Conservation (phyloP, 805 yeast species). For the Starmera quercuum region DNA sequence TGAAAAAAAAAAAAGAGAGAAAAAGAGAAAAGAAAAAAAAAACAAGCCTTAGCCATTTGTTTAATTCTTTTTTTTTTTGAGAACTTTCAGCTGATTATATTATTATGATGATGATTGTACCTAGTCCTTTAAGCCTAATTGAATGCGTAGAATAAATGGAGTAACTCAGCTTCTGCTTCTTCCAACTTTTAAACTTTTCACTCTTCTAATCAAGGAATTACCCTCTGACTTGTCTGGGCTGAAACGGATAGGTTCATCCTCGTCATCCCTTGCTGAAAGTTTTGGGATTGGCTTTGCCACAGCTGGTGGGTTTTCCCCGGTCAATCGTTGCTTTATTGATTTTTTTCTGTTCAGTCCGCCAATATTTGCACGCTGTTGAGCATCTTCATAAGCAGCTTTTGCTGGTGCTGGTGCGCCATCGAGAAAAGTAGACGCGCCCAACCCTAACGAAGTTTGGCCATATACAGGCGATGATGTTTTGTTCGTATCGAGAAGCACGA, state of each 20-base stretch:
- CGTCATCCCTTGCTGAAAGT: conserved; percentile 17
- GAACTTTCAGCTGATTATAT: too few relatives aligned
- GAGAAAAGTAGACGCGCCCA: conserved; percentile 86
- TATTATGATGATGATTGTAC: too few relatives aligned
- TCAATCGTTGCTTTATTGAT: conserved; percentile 67
- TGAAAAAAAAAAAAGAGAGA: neutral
- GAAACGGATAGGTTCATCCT: conserved; percentile 23
- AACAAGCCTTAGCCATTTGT: too few relatives aligned
- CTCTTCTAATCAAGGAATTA: conserved; percentile 70
- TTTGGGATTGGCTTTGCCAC: neutral
- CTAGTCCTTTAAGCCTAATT: too few relatives aligned
- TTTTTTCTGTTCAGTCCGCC: conserved; percentile 70
- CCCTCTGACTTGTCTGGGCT: conserved; percentile 26
- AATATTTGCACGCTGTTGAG: conserved; percentile 22
- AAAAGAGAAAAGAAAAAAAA: neutral
- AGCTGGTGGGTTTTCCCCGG: conserved; percentile 6
- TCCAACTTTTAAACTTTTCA: conserved; percentile 81
- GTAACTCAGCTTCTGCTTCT: conserved; percentile 18
- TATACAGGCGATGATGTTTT: conserved; percentile 66
- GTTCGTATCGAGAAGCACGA: conserved; percentile 65
- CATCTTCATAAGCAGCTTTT: conserved; percentile 32
- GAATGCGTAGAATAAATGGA: too few relatives aligned
- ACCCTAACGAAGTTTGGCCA: conserved; percentile 80
- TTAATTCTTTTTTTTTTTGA: too few relatives aligned
- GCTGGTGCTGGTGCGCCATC: conserved; percentile 92